Evolutionary conservation across 805 yeast genomes (phyloP).

Genomic region (Saturnispora dispora): DNA sequence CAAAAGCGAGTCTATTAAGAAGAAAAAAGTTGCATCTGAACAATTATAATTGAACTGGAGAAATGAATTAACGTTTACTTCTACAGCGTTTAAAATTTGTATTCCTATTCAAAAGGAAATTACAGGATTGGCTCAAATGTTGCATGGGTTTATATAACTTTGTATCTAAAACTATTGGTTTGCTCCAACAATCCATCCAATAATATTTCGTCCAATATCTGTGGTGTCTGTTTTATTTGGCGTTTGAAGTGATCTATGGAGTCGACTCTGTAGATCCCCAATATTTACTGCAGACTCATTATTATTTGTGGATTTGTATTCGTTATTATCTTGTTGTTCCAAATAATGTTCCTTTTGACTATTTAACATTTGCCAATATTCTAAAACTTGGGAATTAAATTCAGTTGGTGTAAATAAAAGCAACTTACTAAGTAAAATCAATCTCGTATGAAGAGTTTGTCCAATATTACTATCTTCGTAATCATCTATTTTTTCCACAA

Average conservation of each 20-base stretch:
- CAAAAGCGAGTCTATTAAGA: conserved; percentile 24
- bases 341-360: conserved; percentile 22
- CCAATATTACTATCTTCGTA: conserved; percentile 10
- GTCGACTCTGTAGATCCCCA: conserved; percentile 20
- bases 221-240: conserved; percentile 20
- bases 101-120: not conserved
- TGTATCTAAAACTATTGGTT: not conserved
- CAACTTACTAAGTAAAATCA: conserved; percentile 44
- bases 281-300: not conserved
- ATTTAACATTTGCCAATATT: conserved; percentile 53
- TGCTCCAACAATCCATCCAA: conserved; percentile 31
- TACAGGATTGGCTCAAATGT: not conserved
- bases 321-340: not conserved
- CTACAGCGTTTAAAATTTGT: not conserved
- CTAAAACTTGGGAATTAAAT: conserved; percentile 45
- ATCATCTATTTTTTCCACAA: conserved; percentile 15
- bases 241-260: conserved; percentile 23
- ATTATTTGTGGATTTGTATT: not conserved
- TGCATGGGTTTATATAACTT: not conserved
- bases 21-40: conserved; percentile 18
- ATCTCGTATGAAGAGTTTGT: conserved; percentile 30
- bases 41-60: conserved; percentile 5
- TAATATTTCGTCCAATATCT: conserved; percentile 27
- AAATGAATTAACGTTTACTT: not conserved
- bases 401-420: conserved; percentile 45